Evolutionary conservation across 768 basidiomycete species (phyloP), one percentile per base, ranked within the genome.

Genomic region (Chiua virens): DNA sequence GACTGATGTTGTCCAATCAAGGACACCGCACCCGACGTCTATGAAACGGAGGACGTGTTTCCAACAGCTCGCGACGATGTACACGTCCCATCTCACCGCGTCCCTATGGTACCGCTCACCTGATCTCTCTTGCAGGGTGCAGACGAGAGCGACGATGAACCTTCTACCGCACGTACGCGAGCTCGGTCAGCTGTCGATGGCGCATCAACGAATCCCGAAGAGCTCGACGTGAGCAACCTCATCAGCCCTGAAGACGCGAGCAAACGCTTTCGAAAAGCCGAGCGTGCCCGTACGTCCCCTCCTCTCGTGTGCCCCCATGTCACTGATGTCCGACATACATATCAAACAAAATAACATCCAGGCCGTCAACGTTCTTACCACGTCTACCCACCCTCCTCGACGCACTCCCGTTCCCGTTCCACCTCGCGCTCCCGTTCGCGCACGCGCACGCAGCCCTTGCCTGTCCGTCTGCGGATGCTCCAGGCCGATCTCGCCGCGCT

Each of bases 21-120:
- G 92, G 92, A 94, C 71, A 90, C 89, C 13, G 92, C 90, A 2
- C 92, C 82, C 36, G 93, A 96, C 67, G 82, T 96, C 39, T 96
- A 96, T 64, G 93, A 96, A 66, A 96, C 93, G 0, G 87, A 90
- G 41, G 93, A 96, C 58, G 75, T 81, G 15, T 78, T 85, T 61
- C 84, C 79, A 14, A 67, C 76, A 15, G 65, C 78, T 25, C 75
- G 79, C 43, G 69, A 71, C 20, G 75, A 76, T 55, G 87, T 86
- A 65, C 51, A 80, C 71, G 17, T 47, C 39, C 22, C 20, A n/a
- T 28, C 23, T 40, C 5, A 28, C 45, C 13, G 2, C 25, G 20
- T 32, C 44, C 1, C 27, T 39, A 30, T 13, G 30, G 11, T 14
- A 14, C 21, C 7, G 5, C 42, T 35, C n/a, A 46, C 34, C n/a